Percentiles rank a stretch among this genome's conserved stretches.
phyloP scores from a whole-genome alignment of 2,329 filamentous ascomycete species.

The Diaporthe sp. region DNA sequence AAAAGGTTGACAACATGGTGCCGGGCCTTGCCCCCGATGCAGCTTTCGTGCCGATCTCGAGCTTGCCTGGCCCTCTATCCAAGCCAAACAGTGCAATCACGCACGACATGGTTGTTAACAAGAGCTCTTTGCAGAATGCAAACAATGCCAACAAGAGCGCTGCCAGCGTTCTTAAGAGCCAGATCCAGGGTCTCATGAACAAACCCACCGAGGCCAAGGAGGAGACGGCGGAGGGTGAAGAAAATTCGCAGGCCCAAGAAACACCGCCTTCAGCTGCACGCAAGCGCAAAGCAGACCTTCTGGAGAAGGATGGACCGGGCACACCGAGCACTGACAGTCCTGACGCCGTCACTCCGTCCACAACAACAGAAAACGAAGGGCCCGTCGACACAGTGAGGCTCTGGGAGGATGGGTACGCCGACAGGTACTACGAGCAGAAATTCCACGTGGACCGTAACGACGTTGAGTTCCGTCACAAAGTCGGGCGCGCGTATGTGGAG shows the following conservation, averaged over 20 bases:
- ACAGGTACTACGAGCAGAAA: constrained; percentile 97
- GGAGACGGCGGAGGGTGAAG: constrained; percentile 38
- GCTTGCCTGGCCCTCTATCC: constrained; percentile 64
- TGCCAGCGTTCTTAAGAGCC: constrained; percentile 87
- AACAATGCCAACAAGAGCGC: constrained; percentile 94
- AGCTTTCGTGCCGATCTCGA: constrained; percentile 57
- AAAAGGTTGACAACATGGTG: constrained; percentile 41
- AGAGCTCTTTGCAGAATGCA: constrained; percentile 74
- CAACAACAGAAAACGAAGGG: constrained; percentile 68
- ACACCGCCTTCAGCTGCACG: constrained; percentile 67
- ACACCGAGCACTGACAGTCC: constrained; percentile 69
- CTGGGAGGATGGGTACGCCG: constrained; percentile 96
- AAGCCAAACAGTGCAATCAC: constrained; percentile 71
- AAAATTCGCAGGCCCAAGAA: constrained; percentile 48
- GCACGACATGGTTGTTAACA: constrained; percentile 90
- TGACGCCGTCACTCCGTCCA: constrained; percentile 60
- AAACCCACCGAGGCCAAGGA: constrained; percentile 40
- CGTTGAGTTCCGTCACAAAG: constrained; percentile 87
- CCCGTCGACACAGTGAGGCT: constrained; percentile 86
- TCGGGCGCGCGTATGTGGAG: constrained; percentile 93
- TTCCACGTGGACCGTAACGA: constrained; percentile 88
- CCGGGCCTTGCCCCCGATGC: constrained; percentile 42
- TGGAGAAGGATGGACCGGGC: constrained; percentile 72
- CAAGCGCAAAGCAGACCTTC: constrained; percentile 83
- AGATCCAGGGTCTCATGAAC: constrained; percentile 70